A percentile compares a stretch with the other conserved stretches of the same genome.
Evolutionary conservation across 495 filamentous ascomycete genomes (phyloP).

Genomic region (Xylaria acuta): DNA sequence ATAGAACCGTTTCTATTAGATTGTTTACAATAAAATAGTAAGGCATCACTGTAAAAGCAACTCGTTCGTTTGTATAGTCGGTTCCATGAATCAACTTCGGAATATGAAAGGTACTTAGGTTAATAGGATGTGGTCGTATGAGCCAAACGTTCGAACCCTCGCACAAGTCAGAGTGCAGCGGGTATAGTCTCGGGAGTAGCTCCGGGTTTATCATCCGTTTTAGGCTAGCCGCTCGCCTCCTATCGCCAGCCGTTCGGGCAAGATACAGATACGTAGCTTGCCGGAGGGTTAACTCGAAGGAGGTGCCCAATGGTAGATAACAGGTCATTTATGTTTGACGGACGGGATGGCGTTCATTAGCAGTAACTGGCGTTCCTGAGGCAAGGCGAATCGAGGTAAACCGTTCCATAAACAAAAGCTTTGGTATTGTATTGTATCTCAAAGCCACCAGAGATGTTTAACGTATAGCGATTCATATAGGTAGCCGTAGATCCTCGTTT

Average conservation of each 20-base stretch:
- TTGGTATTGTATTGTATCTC: no score
- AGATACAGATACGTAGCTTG: background rate
- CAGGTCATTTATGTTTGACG: no score
- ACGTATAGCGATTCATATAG: background rate
- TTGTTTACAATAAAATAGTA: no score
- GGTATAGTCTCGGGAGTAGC: conserved; percentile 12
- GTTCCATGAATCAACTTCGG: no score
- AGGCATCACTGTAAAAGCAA: no score
- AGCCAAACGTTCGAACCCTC: background rate
- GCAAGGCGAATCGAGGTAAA: background rate
- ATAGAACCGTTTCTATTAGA: background rate
- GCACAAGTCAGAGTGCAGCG: background rate
- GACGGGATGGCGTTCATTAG: background rate
- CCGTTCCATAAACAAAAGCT: background rate
- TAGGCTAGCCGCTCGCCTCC: background rate
- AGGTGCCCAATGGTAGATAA: no score
- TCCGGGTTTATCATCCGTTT: conserved; percentile 14
- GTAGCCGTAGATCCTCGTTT: background rate
- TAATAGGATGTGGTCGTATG: background rate
- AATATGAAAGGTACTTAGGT: no score
- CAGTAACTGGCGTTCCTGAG: background rate
- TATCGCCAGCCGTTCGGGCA: background rate
- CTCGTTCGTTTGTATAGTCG: background rate
- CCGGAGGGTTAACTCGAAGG: no score
- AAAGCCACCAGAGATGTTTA: no score